Conservation (phyloP, 768 basidiomycete genomes). For the Russula virescens region DNA sequence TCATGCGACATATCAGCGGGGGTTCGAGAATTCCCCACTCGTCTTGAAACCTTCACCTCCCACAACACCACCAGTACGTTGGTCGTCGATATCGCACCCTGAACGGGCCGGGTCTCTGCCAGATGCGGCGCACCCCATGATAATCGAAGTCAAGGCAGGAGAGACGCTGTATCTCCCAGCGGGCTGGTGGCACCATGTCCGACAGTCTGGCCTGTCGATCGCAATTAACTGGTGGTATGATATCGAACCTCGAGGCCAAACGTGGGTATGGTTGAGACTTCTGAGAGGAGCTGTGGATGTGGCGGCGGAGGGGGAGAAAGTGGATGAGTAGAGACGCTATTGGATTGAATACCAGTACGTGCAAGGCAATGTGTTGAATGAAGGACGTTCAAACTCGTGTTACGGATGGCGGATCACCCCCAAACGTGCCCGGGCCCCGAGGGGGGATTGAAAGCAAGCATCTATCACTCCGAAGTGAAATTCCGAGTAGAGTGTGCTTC, state of each 20-base stretch:
- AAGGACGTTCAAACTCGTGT: background rate
- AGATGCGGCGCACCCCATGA: conserved; percentile 54
- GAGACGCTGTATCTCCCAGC: conserved; percentile 87
- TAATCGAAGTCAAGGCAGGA: conserved; percentile 60
- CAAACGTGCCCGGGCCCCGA: background rate
- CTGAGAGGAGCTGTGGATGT: conserved; percentile 35
- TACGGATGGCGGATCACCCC: background rate
- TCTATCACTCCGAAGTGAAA: background rate
- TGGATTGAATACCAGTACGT: background rate
- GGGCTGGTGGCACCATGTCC: conserved; percentile 92
- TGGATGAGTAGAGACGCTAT: background rate
- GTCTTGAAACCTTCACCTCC: conserved; percentile 49
- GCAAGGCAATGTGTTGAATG: background rate
- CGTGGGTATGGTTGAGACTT: conserved; percentile 64
- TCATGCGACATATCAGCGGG: conserved; percentile 50
- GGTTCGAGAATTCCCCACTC: conserved; percentile 30
- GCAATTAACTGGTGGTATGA: conserved; percentile 92
- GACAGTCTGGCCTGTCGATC: conserved; percentile 60
- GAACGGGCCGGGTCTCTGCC: conserved; percentile 42
- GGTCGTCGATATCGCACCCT: conserved; percentile 74
- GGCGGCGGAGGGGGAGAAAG: conserved; percentile 6
- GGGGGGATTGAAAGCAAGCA: background rate
- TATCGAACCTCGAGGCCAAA: conserved; percentile 62
- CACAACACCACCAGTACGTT: conserved; percentile 52
- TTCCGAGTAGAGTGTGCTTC: background rate